Evolutionary conservation across 345 rosid species (phyloP), one percentile per base, ranked within the genome.

Genomic region (Leavenworthia alabamica): DNA sequence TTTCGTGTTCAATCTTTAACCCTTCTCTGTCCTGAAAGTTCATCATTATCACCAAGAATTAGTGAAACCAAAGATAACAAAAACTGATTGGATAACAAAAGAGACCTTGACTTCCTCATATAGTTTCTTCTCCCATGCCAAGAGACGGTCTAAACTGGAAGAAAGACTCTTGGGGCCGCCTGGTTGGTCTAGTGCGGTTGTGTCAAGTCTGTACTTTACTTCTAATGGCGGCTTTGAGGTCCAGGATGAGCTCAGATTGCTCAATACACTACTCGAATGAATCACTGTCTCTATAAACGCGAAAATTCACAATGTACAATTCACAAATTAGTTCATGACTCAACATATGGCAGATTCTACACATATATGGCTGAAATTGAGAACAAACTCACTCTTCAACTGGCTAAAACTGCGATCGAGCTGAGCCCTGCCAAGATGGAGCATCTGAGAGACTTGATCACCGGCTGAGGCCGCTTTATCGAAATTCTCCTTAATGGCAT

Each of bases 81-180:
- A 29, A 49, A 6, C 7, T 15, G 23, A 42, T 37, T 45, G 14
- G 27, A 48, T 22, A 64, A 28, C n/a, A 17, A 5, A 5, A 31
- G 29, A 46, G 69, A 89, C 99, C 96, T 93, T 93, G 48, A 93
- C 89, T 76, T 93, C 99, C 43, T 80, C 83, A 22, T 85, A 93
- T 19, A 87, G 92, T 73, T 93, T 93, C 79, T 87, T 87, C 80
- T 89, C 99, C 99, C 99, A 89, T 43, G 97, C 99, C 80, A 85
- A 80, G 58, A 93, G 86, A 36, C 92, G 83, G 47, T 93, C 99
- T 54, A 90, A 52, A 39, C 92, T 87, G 32, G 96, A 83, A 70
- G 86, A 84, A 31, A 93, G 96, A 57, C 99, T 87, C 77, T 73
- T 89, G 1, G 78, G 75, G 23, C 87, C 85, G 4, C 83, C 87